Base-by-base conservation (phyloP, 129 eudicot species). In the Chrysanthemum makinoi region DNA sequence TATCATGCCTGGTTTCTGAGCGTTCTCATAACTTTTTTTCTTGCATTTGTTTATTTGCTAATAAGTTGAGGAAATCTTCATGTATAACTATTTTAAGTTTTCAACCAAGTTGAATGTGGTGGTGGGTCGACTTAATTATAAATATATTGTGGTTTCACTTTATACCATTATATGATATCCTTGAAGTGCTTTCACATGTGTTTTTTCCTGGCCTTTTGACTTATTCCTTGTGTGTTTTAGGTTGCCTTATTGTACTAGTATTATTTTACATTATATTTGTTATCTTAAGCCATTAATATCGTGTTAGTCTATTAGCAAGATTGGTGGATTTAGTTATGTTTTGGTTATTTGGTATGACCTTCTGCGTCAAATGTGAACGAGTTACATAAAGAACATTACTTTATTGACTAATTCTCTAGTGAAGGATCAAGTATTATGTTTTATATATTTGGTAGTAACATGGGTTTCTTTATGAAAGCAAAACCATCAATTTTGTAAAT, bases 131-230 rank as follows among this genome's bases (percentile, higher is more conserved):
- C 56, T 65, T 65, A 1, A 66, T 5, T 4, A 11, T 22, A 10
- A 59, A 24, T 59, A 67, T 26, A 14, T 13, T 5, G 12, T 69
- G 62, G 30, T 52, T 16, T 0, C 26, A 10, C 20, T 28, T 18
- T 53, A 53, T 10, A 51, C 28, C 13, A 69, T 26, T 53, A 12
- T 2, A 68, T 68, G 14, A 46, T 49, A 24, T 68, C 24, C 61
- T 68, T 50, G 59, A 68, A 68, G 56, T 50, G 59, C 3, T 35
- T 64, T 64, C 10, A 2, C 18, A 68, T 49, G 56, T 68, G 59
- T 2, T 35, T 64, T 64, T 17, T 8, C 18, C 11, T 13, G 8
- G n/a, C 61, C 18, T 51, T 68, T 13, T 13, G 3, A 10, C 12
- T 50, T 49, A 15, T 68, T 68, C 28, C 2, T 15, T 24, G 19